Evolutionary conservation across 2,329 filamentous ascomycete species (phyloP).

Genomic region (Tolypocladium ophioglossoides): DNA sequence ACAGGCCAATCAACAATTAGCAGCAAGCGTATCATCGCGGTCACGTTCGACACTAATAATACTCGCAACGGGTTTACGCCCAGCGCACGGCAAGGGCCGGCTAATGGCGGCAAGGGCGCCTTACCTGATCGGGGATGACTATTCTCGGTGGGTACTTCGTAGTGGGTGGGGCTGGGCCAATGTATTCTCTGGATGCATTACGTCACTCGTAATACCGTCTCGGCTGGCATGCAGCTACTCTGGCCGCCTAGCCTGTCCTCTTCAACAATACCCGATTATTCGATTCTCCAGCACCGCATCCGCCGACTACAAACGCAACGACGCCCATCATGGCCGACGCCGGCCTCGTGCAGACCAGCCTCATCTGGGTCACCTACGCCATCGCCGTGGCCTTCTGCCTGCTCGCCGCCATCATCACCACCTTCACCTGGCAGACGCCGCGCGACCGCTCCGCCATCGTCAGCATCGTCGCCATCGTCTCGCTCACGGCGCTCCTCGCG

Average conservation of each 20-base stretch:
- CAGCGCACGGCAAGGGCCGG: no score
- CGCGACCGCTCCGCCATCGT: constrained; percentile 76
- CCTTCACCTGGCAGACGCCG: constrained; percentile 84
- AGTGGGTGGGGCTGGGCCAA: no score
- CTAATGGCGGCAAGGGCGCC: no score
- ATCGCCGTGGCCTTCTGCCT: constrained; percentile 70
- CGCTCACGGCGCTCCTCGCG: constrained; percentile 76
- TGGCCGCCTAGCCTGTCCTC: no score
- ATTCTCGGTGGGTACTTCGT: no score
- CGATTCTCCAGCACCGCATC: background rate
- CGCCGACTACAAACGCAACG: background rate
- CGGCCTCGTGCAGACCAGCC: constrained; percentile 67
- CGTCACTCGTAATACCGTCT: background rate
- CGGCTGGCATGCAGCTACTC: background rate
- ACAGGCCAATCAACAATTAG: no score
- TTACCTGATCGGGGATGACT: no score
- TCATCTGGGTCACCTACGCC: constrained; percentile 93
- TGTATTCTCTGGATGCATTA: no score
- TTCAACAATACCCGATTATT: background rate
- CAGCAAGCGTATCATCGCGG: no score
- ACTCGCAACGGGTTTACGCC: no score
- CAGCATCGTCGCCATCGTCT: constrained; percentile 75
- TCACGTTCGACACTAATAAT: no score
- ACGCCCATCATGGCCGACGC: constrained; percentile 28
- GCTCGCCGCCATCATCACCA: constrained; percentile 69